Conservation (phyloP, 2,329 filamentous ascomycete species). For the Alternaria hordeiaustralica region DNA sequence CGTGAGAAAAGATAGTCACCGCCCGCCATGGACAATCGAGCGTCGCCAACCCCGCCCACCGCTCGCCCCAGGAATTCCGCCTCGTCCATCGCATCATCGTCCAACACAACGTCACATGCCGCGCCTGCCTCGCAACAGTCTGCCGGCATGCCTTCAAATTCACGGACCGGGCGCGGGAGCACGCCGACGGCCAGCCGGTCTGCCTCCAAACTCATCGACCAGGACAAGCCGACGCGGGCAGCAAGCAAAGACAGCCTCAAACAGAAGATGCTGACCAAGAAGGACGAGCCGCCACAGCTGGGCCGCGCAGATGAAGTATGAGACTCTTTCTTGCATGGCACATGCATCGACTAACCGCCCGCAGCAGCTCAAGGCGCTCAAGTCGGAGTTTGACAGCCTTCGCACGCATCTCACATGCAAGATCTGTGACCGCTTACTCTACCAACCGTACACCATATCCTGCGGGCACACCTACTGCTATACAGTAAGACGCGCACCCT, state of each 20-base stretch:
- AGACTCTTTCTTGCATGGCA: neutral
- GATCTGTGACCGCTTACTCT: slow-evolving; percentile 71
- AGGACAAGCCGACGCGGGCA: slow-evolving; percentile 37
- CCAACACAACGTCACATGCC: slow-evolving; percentile 32
- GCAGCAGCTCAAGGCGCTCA: slow-evolving; percentile 49
- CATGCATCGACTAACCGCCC: slow-evolving; percentile 27
- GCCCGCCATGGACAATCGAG: slow-evolving; percentile 41
- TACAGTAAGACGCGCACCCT: slow-evolving; percentile 54
- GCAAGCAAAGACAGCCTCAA: slow-evolving; percentile 50
- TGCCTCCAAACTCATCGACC: slow-evolving; percentile 37
- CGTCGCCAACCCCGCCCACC: slow-evolving; percentile 42
- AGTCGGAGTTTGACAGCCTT: slow-evolving; percentile 65
- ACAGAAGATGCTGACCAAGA: slow-evolving; percentile 43
- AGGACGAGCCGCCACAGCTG: slow-evolving; percentile 41
- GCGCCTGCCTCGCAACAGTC: slow-evolving; percentile 25
- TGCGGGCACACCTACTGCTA: slow-evolving; percentile 79
- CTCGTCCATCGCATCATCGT: slow-evolving; percentile 37
- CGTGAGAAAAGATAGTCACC: slow-evolving; percentile 9
- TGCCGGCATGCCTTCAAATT: slow-evolving; percentile 35
- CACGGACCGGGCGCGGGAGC: slow-evolving; percentile 30
- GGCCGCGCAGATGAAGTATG: slow-evolving; percentile 48
- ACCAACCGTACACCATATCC: slow-evolving; percentile 71
- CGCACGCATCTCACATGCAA: slow-evolving; percentile 69
- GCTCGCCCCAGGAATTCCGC: slow-evolving; percentile 36
- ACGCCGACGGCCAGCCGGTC: slow-evolving; percentile 39